Base-by-base conservation (phyloP, 176 grass and related monocot species). In the Bolboschoenus planiculmis region DNA sequence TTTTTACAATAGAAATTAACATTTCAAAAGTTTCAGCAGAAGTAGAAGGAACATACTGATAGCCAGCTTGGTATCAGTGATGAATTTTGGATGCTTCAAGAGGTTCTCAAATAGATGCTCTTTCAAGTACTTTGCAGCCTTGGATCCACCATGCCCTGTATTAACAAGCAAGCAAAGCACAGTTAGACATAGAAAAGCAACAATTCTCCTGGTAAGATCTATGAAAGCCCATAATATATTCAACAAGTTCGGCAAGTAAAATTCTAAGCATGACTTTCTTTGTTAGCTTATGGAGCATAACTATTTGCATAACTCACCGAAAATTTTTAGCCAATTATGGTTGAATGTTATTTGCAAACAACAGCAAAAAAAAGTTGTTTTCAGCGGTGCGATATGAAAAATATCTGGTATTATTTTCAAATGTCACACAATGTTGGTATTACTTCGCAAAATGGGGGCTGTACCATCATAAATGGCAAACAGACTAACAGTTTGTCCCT, bases 401-500 rank as follows among this genome's bases (percentile, higher is more conserved):
- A 4, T 7, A 72, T 47, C 11, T 48, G 40, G 23, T 74, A 24
- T 18, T 29, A 29, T 7, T 74, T 48, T 50, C 4, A 16, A 75
- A 50, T 71, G 16, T 4, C 23, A 50, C 44, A 75, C 24, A 75
- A 47, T 70, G 18, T 50, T 30, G 42, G 43, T 42, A 21, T 29
- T 26, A 47, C 24, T 30, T 50, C 31, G 23, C 24, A 83, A 27
- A 79, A 54, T 46, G 78, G 31, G 89, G 57, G 85, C 66, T 84
- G 74, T 89, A 98, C 96, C 96, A 56, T 98, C 96, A 53, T 91
- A 98, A 84, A 93, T 85, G 34, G 92, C 96, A 86, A 98, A 95
- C 20, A 98, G 87, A 83, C 87, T 95, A 85, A 98, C 89, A 88
- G 87, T 48, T 54, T 90, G 85, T 7, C 87, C 92, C 61, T 93